Evolutionary conservation across 257 asterid species (phyloP).

Genomic region (Solanum okadae): DNA sequence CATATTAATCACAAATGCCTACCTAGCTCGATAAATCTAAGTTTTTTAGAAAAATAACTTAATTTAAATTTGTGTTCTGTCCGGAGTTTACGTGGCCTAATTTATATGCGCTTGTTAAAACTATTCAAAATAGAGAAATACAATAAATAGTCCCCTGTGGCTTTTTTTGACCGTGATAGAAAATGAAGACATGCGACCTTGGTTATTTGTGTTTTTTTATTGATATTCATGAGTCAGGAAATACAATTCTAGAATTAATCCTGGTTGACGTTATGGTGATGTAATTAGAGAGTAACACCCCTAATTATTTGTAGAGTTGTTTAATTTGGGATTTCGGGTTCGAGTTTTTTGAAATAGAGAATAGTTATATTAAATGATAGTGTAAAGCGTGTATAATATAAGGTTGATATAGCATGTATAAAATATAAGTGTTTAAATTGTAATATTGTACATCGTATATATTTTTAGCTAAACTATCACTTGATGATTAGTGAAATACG

Average conservation of each 20-base stretch:
- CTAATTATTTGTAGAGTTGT: not conserved
- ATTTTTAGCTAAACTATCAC: no score
- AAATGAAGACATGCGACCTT: not conserved
- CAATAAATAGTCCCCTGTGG: not conserved
- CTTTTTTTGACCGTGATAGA: not conserved
- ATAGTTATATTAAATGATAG: no score
- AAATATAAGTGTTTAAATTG: no score
- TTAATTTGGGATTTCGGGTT: accelerated
- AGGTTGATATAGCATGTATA: not conserved
- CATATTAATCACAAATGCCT: not conserved
- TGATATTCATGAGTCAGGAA: not conserved
- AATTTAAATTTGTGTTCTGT: not conserved
- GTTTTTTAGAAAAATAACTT: not conserved
- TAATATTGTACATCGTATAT: no score
- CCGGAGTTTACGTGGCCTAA: constrained; percentile 25
- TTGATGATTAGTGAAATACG: no score
- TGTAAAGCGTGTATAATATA: no score
- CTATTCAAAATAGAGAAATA: not conserved
- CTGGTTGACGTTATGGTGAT: not conserved
- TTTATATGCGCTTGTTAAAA: constrained; percentile 13
- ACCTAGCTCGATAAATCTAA: not conserved
- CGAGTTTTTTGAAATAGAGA: no score
- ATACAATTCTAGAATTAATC: not conserved
- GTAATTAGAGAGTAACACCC: not conserved
- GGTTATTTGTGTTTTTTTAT: not conserved